Evolutionary conservation across 306 rosid species (phyloP), one percentile per base, ranked within the genome.

Genomic region (Lagenaria siceraria): DNA sequence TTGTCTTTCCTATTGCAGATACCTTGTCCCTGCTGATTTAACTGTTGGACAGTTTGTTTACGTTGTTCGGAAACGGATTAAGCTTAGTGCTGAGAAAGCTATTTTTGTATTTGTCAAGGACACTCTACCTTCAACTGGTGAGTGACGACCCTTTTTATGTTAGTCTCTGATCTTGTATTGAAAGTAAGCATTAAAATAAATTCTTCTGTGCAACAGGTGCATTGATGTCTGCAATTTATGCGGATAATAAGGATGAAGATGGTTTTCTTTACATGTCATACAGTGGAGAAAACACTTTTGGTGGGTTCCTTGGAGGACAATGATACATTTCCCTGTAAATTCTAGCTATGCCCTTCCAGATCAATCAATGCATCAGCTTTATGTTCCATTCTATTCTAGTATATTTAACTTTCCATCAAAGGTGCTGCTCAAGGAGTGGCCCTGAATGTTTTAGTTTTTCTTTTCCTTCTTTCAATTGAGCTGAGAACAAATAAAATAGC

Each of bases 1-100:
- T 53, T 79, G 46, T 81, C 77, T 72, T 72, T 27, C 49, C 78
- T 78, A 75, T 19, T 83, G 80, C 81, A 94, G 98, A 71, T 94
- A 92, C 83, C 98, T 94, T 66, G 98, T 94, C 25, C 96, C 97
- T 5, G 96, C 93, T 81, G 98, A 94, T 84, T 79, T 89, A 74
- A 90, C 90, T 58, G 94, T 90, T 24, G 97, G 96, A 48, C 97
- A 94, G 63, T 94, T 94, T 75, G 92, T 89, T 13, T 89, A 89
- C 76, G 95, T 94, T 48, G 92, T 94, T 51, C 95, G 98, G 72
- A 94, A 92, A 85, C 88, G 97, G 80, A 94, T 94, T 61, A 89
- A 88, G 82, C 92, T 94, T 40, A 78, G 89, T 66, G 86, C 97
- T n/a, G 98, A 92, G 78, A 92, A 90, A 86, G 97, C 97, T 81